Percentiles rank a stretch among this genome's conserved stretches.
phyloP scores from a whole-genome alignment of 257 asterid species.

The Osmanthus fragrans region DNA sequence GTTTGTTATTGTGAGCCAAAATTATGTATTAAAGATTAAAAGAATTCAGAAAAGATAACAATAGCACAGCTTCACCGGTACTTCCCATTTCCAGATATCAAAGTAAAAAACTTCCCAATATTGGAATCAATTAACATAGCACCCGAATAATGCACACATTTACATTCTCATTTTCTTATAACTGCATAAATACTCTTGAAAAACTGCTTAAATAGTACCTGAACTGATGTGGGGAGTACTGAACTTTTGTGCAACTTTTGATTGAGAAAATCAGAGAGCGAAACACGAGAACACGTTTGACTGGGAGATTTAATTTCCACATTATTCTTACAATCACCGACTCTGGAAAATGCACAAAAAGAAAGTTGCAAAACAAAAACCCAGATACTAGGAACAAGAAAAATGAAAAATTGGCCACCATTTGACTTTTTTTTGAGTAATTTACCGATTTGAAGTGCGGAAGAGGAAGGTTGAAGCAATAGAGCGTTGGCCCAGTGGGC shows the following conservation, averaged over 20 bases:
- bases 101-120: not conserved
- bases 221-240: slow-evolving; percentile 47
- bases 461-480: slow-evolving; percentile 55
- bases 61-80: not conserved
- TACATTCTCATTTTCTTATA: not conserved
- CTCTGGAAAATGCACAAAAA: slow-evolving; percentile 24
- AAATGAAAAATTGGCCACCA: not conserved
- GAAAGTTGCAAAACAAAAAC: not conserved
- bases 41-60: not conserved
- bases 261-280: slow-evolving; percentile 68
- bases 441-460: slow-evolving; percentile 52
- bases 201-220: slow-evolving; percentile 31
- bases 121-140: not conserved
- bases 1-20: not conserved
- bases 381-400: not conserved
- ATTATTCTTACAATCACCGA: slow-evolving; percentile 28
- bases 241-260: slow-evolving; percentile 60
- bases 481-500: slow-evolving; percentile 70
- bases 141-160: not conserved
- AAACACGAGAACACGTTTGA: slow-evolving; percentile 42
- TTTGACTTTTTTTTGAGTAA: not conserved
- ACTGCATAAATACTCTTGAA: not conserved
- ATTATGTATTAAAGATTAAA: not conserved
- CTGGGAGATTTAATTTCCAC: slow-evolving; percentile 32
- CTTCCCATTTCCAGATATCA: not conserved